Base-by-base conservation (phyloP, 176 grass and related monocot genomes). In the Rhynchospora breviuscula region DNA sequence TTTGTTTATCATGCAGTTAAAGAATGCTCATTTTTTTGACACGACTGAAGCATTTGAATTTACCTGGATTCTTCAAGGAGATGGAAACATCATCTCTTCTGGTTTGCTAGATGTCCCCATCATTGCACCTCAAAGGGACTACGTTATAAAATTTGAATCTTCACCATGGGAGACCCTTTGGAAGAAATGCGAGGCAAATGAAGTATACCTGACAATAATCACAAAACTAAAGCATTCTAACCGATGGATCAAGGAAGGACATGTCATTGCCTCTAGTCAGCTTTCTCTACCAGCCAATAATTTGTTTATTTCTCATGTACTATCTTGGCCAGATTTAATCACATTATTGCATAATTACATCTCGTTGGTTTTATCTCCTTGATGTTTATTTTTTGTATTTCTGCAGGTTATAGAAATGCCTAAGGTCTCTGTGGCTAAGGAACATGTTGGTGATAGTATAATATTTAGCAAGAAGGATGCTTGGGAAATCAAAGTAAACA, bases 401-500 rank as follows among this genome's bases (percentile, higher is more conserved):
- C 29, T 88, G 35, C 89, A 98, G 95, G 81, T 88, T 53, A 76
- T 93, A 78, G 59, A 84, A 87, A 65, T 90, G 64, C 80, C 85
- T 48, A 78, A 72, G 8, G 79, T 78, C 35, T 82, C 84, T 91
- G 9, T 98, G 68, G 10, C 70, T 9, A 78, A 72, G 64, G 75
- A 98, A 63, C 17, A 15, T 84, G 76, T 88, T 83, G 90, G 89
- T 46, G 84, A 98, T 68, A 86, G 40, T 85, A 23, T 98, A 65
- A 82, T 80, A 47, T 84, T 94, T 75, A 83, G 81, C 56, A 94
- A 94, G 79, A 85, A 84, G 43, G 86, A 84, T 4, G 66, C 63
- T 0, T 98, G 95, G 92, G 59, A 93, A 86, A 95, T 98, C 79
- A 91, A 91, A 90, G 18, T 98, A 10, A 94, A 98, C 79, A 91